phyloP scores from a whole-genome alignment of 2,329 filamentous ascomycete species.

The Neofusicoccum parvum region DNA sequence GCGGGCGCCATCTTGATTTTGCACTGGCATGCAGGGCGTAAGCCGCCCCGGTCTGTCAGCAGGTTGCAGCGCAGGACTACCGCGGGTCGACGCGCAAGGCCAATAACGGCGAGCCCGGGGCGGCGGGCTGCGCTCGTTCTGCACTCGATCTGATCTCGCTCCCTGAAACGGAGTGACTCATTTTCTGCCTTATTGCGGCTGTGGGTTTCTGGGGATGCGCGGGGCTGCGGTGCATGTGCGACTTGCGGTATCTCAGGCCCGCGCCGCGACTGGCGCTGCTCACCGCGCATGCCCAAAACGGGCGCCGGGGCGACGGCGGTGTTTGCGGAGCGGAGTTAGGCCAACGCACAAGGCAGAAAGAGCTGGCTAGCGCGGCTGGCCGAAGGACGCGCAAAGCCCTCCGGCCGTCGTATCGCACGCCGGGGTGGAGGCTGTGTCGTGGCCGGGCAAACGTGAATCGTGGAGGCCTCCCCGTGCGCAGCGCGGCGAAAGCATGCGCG shows the following conservation, averaged over 20 bases:
- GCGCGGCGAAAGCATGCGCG: background rate
- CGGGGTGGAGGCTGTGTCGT: background rate
- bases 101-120: background rate
- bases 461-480: background rate
- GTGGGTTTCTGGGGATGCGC: background rate
- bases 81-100: background rate
- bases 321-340: background rate
- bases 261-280: background rate
- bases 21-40: background rate
- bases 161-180: slow-evolving; percentile 14
- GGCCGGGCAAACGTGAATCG: background rate
- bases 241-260: background rate
- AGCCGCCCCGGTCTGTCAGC: slow-evolving; percentile 6
- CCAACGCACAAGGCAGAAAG: background rate
- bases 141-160: slow-evolving; percentile 12
- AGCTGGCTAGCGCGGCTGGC: background rate
- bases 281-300: background rate
- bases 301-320: background rate
- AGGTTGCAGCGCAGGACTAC: background rate
- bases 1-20: background rate
- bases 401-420: background rate
- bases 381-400: background rate
- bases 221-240: slow-evolving; percentile 5
- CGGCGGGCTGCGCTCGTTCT: background rate
- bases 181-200: background rate